These are phyloP conservation scores for Stephania yunnanensis DNA, from an alignment of 164 flowering plant genomes.

Conservation along the genomic window DNA sequence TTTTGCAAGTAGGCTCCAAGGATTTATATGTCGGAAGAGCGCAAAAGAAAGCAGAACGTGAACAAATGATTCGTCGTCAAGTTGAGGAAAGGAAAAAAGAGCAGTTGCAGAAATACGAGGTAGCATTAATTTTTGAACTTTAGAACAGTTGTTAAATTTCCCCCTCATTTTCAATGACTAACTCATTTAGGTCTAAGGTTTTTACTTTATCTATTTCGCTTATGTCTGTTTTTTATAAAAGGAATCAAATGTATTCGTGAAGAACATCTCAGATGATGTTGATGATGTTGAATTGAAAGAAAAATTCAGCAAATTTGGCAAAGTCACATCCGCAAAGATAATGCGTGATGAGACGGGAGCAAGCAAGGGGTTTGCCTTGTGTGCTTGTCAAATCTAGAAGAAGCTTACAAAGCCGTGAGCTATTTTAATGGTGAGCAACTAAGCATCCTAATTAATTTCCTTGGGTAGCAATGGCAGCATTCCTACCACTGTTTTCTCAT, in stretches of 20 bases:
- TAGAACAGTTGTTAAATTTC: neutral
- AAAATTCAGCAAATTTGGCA: conserved; percentile 27
- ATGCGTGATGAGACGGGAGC: conserved; percentile 5
- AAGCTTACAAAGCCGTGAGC: conserved; percentile 7
- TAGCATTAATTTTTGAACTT: neutral
- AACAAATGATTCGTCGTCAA: conserved; percentile 14
- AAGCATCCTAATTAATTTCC: neutral
- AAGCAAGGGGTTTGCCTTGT: conserved; percentile 13
- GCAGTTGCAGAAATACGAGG: conserved; percentile 11
- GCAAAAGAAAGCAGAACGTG: conserved; percentile 38
- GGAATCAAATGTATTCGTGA: conserved; percentile 36
- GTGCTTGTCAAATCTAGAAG: conserved; percentile 8
- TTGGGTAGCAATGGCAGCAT: neutral
- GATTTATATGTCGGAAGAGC: conserved; percentile 38
- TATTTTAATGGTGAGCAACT: conserved; percentile 5
- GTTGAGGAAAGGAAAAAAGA: conserved; percentile 1
- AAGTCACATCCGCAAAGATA: neutral
- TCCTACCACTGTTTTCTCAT: neutral
- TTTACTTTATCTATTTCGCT: neutral
- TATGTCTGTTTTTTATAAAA: neutral
- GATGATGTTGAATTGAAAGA: conserved; percentile 26
- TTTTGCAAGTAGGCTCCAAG: conserved; percentile 30
- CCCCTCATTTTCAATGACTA: neutral
- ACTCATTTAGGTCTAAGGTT: neutral
- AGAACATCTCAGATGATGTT: conserved; percentile 23